Base-by-base conservation (phyloP, 495 filamentous ascomycete genomes). In the Xylaria grammica region DNA sequence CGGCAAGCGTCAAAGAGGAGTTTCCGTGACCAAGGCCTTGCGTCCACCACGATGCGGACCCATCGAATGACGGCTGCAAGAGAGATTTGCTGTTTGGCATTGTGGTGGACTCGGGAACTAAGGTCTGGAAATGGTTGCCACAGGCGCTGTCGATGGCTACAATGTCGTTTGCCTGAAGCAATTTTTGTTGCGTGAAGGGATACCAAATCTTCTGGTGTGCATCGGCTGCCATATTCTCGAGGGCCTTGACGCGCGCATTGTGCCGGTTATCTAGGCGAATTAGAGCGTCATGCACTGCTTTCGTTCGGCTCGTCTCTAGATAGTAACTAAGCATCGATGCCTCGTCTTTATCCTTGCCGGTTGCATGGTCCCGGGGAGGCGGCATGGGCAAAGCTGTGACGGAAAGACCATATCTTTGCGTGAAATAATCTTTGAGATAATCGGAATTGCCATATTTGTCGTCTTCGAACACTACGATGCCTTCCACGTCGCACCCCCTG, bases 11-110 rank as follows among this genome's bases (percentile, higher is more conserved):
- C 5, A 94, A 79, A 0, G 78, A 72, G 0, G 89, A 85, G 65
- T 89, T 91, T 15, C 86, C 89, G 67, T 94, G 91, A 8, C 91
- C 91, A 5, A 94, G 81, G 9, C 91, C 91, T 74, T 94, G 91
- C 1, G 91, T 93, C 91, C 91, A 94, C 91, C 91, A 94, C 0
- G 90, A 92, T 19, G 90, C 91, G 0, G 90, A 92, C 20, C 86
- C 91, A 62, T 94, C 91, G 53, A 93, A 92, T 0, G 87, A 86
- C 9, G 89, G 82, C 26, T 76, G 77, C 0, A 93, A 74, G 34
- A 50, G 22, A 45, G 72, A 19, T n/a, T 40, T n/a, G 49, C 15
- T n/a, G n/a, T 26, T 26, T 13, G 40, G 36, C 15, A 15, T 57
- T 24, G 11, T 38, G 60, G 34, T 29, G 22, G 59, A 38, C 4